A percentile compares a stretch with the other conserved stretches of the same genome.
Evolutionary conservation across 768 basidiomycete species (phyloP).

Genomic region (Gymnopilus junonius): DNA sequence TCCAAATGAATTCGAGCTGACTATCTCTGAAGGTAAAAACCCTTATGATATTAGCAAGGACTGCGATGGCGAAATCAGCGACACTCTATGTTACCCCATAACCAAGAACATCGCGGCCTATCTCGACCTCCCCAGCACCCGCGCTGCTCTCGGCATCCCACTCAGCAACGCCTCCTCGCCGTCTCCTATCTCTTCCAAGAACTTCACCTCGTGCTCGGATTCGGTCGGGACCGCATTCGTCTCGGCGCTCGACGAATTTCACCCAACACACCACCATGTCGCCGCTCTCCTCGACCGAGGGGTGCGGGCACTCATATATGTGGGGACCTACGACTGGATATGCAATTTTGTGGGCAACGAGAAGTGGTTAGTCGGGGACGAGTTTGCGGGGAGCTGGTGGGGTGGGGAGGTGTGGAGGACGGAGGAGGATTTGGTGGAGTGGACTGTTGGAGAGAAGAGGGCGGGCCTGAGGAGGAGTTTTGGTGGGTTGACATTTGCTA

Average conservation of each 20-base stretch:
- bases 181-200: constrained; percentile 22
- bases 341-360: constrained; percentile 80
- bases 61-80: constrained; percentile 52
- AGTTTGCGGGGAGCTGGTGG: constrained; percentile 71
- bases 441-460: constrained; percentile 55
- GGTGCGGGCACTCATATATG: constrained; percentile 70
- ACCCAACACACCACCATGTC: constrained; percentile 58
- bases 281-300: constrained; percentile 72
- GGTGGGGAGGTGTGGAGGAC: constrained; percentile 41
- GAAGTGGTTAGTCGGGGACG: constrained; percentile 58
- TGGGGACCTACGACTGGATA: constrained; percentile 72
- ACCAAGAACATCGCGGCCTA: constrained; percentile 56
- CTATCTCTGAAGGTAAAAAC: constrained; percentile 41
- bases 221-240: constrained; percentile 54
- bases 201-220: constrained; percentile 37
- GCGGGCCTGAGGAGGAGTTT: constrained; percentile 38
- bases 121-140: constrained; percentile 62
- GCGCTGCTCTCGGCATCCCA: constrained; percentile 65
- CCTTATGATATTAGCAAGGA: constrained; percentile 71
- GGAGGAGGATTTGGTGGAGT: constrained; percentile 49
- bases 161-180: constrained; percentile 26
- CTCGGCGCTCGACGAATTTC: constrained; percentile 43
- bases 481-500: constrained; percentile 65
- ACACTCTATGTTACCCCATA: constrained; percentile 62
- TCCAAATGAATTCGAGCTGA: not conserved